Conservation (phyloP, 257 asterid genomes). For the Solanum ossicruentum region DNA sequence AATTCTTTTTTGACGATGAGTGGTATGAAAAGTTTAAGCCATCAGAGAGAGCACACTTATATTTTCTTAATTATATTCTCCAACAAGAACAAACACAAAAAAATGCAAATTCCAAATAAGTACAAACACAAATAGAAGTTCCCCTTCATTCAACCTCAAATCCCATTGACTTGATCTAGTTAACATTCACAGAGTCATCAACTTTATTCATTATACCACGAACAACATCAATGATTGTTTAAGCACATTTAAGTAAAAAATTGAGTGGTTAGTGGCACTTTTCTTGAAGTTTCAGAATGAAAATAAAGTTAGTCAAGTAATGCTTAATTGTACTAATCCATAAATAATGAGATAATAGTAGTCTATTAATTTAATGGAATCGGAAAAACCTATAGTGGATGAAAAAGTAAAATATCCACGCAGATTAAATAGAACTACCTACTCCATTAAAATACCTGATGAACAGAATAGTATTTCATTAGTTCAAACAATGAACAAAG, state of each 20-base stretch:
- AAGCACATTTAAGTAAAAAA: background rate
- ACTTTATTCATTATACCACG: background rate
- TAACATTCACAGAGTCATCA: background rate
- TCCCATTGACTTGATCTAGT: background rate
- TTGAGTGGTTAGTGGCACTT: background rate
- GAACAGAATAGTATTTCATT: background rate
- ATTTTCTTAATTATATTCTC: too few relatives aligned
- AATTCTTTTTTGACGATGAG: background rate
- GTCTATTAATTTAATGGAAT: background rate
- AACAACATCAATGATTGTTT: background rate
- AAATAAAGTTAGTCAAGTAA: background rate
- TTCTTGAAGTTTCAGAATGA: background rate
- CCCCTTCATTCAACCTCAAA: background rate
- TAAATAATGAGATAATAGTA: background rate
- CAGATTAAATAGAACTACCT: background rate
- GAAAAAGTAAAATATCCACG: background rate
- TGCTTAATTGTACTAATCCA: background rate
- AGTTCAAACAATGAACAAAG: background rate
- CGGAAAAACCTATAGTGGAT: background rate
- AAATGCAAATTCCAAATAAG: background rate
- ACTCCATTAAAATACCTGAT: background rate
- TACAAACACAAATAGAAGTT: background rate
- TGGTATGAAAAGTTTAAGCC: too few relatives aligned
- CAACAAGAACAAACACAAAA: too few relatives aligned
- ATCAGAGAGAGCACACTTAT: too few relatives aligned